Base-by-base conservation (phyloP, 1,284 basidiomycete genomes). In the Caloboletus inedulis region DNA sequence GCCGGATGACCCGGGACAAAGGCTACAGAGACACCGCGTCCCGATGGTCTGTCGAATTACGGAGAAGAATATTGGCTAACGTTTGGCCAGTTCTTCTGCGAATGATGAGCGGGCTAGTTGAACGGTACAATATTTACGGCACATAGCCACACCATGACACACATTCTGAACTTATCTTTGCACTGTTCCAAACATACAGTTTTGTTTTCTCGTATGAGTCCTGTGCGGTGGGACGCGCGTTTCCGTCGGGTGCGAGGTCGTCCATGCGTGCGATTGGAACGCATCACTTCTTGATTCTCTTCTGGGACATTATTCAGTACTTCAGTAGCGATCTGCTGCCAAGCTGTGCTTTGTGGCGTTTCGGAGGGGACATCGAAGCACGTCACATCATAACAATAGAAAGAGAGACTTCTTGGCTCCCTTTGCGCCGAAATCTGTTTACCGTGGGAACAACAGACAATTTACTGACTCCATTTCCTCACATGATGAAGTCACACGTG, bases 341-440 rank as follows among this genome's bases (percentile, higher is more conserved):
- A 40, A 64, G 57, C 55, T 42, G 52, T 48, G 45, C 62, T 63
- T 65, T 65, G 64, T 63, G 62, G 64, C 65, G 61, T 57, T 50
- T 47, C 46, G 27, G 41, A 23, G 34, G 44, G 34, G 37, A 30
- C 37, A 34, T 33, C 27, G 43, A 63, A 61, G 50, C 21, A 36
- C 45, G 36, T 47, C 45, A 52, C 52, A 23, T 23, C 23, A 23
- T 31, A 53, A 64, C 51, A 66, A 66, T 66, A 64, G 18, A 42
- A 41, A 36, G 19, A 25, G 25, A 23, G 42, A 31, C 58, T 67
- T 65, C 54, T 49, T 33, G 49, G 41, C 49, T 63, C 63, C 62
- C 52, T 58, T 13, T 52, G 52, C 49, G 54, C 62, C 58, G 52
- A 49, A 44, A 47, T 50, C 36, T 49, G 45, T 51, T 30, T 35